Evolutionary conservation across 169 alveolate genomes (phyloP).

Genomic region (Plasmodium gaboni): DNA sequence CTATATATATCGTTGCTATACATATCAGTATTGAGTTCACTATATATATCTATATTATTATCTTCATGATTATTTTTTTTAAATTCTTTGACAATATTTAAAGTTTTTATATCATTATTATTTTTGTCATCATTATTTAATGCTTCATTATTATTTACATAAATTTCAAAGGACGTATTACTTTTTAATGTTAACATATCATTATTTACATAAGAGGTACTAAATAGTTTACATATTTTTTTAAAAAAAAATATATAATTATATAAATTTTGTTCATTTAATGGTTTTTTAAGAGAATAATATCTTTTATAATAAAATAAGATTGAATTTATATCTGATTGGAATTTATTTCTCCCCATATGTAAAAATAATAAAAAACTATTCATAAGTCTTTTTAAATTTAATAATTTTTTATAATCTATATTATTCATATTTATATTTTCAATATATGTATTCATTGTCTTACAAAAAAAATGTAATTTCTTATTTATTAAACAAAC

Average conservation of each 20-base stretch:
- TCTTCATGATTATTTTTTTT: not conserved
- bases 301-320: conserved; percentile 4
- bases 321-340: conserved; percentile 15
- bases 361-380: conserved; percentile 49
- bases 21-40: too few species aligned
- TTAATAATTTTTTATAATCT: not conserved
- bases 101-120: not conserved
- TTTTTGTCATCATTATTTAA: not conserved
- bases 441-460: not conserved
- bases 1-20: too few species aligned
- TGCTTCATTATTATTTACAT: not conserved
- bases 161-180: not conserved
- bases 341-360: conserved; percentile 15
- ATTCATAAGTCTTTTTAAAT: conserved; percentile 14
- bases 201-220: conserved; percentile 3
- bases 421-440: not conserved
- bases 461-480: conserved; percentile 26
- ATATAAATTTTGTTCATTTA: not conserved
- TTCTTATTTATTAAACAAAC: not conserved
- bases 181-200: not conserved
- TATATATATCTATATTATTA: not conserved
- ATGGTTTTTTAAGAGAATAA: not conserved
- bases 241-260: not conserved
- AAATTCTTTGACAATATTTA: not conserved
- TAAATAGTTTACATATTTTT: conserved; percentile 7